Base-by-base conservation (phyloP, 108 stramenopile genomes). In the Cyclotella choctawhatcheeana region DNA sequence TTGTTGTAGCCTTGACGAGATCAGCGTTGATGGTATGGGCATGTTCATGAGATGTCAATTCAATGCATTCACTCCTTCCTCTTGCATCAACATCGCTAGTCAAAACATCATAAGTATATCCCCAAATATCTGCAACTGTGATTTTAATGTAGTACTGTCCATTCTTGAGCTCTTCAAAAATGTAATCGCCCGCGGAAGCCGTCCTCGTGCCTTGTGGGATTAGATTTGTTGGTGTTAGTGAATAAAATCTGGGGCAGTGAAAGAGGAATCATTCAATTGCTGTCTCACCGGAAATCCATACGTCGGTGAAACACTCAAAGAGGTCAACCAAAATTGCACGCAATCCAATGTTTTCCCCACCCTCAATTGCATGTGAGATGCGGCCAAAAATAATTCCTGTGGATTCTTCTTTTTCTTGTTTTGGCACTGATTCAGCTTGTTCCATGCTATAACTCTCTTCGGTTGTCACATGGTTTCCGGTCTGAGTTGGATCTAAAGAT, bases 311-410 rank as follows among this genome's bases (percentile, higher is more conserved):
- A 44, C 76, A 77, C 12, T 33, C 32, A 29, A 63, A 77, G 25
- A 77, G 61, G 40, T 77, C 76, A 10, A 77, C 68, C 26, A 77
- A 40, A 16, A 77, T 52, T 35, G 68, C 76, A 54, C 76, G 67
- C 76, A 77, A 37, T 20, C 76, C 76, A 14, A 61, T 58, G 27
- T 69, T 61, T 6, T 52, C 45, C 27, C 45, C 44, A 53, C 69
- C 53, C 52, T 64, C 30, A 29, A 33, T 63, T 7, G 58, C 68
- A 16, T 64, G 68, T 68, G 61, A 77, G 12, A 77, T 20, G 29
- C 60, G 61, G 16, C 76, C 76, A 33, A 63, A 69, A 16, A 77
- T 54, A 14, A 6, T 26, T 43, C 74, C 74, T 43, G 16, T 40
- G 1, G 55, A 13, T 13, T 30, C 17, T 10, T 56, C 29, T 56